phyloP scores from a whole-genome alignment of 768 basidiomycete species.

The Suillus sp. region DNA sequence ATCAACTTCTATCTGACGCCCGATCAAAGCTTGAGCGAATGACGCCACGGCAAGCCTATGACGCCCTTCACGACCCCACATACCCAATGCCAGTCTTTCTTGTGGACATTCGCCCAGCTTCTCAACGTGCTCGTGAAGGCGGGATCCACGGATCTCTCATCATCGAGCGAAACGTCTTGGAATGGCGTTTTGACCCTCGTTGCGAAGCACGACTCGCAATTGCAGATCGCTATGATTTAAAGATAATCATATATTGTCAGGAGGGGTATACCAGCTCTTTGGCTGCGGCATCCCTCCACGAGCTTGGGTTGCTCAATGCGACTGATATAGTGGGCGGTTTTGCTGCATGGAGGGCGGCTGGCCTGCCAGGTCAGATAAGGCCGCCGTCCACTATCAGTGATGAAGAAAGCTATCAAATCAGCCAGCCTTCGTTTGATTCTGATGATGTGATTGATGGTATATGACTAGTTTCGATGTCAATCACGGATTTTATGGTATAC shows the following conservation, averaged over 20 bases:
- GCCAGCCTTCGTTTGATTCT: conserved; percentile 30
- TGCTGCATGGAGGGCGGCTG: conserved; percentile 68
- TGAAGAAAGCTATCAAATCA: conserved; percentile 34
- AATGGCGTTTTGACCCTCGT: conserved; percentile 81
- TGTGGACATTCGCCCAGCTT: conserved; percentile 74
- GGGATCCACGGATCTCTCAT: conserved; percentile 68
- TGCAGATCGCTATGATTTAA: conserved; percentile 73
- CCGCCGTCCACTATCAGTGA: conserved; percentile 33
- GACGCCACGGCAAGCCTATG: conserved; percentile 58
- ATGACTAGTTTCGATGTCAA: neutral
- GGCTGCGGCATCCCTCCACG: conserved; percentile 68
- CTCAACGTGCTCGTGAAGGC: conserved; percentile 59
- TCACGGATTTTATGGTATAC: neutral
- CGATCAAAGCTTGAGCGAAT: conserved; percentile 68
- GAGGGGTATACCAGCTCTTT: conserved; percentile 75
- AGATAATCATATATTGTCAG: conserved; percentile 74
- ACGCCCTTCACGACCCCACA: conserved; percentile 55
- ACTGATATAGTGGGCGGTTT: conserved; percentile 80
- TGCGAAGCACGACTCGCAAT: conserved; percentile 58
- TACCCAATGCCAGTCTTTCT: conserved; percentile 66
- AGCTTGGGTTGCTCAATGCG: conserved; percentile 70
- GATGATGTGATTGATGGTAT: conserved; percentile 13
- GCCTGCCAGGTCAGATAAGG: conserved; percentile 55
- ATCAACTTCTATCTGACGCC: conserved; percentile 55
- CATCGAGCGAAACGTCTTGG: conserved; percentile 75